phyloP scores from a whole-genome alignment of 2,329 filamentous ascomycete genomes.

The Harringtonia lauricola region DNA sequence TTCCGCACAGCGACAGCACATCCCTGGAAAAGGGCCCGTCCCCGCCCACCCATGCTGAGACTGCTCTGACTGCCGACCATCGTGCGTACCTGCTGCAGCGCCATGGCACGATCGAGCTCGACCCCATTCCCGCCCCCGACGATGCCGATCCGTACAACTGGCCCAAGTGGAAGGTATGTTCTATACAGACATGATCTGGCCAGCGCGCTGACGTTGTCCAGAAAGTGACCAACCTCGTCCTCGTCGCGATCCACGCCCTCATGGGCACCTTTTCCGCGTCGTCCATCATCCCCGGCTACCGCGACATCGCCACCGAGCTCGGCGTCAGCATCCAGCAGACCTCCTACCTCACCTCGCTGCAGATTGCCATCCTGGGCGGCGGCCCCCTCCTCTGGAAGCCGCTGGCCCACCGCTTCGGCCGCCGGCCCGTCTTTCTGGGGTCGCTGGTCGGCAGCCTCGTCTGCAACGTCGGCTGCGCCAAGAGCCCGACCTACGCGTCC shows the following conservation, averaged over 20 bases:
- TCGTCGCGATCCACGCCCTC: slow-evolving; percentile 45
- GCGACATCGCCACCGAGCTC: slow-evolving; percentile 39
- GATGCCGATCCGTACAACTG: slow-evolving; percentile 8
- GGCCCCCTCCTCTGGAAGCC: slow-evolving; percentile 47
- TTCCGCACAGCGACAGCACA: no score
- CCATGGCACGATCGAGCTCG: slow-evolving; percentile 6
- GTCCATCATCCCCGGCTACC: slow-evolving; percentile 42
- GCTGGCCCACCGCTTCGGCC: slow-evolving; percentile 39
- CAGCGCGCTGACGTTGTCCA: slow-evolving; percentile 11
- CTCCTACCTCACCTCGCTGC: slow-evolving; percentile 43
- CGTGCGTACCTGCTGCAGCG: slow-evolving; percentile 2
- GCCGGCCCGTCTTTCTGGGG: slow-evolving; percentile 41
- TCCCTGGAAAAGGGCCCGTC: no score
- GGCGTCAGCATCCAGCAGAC: slow-evolving; percentile 33
- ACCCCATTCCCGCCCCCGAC: slow-evolving; percentile 4
- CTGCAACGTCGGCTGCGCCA: slow-evolving; percentile 42
- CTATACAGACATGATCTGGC: no score
- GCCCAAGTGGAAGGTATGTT: slow-evolving; percentile 1
- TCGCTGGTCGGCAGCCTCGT: slow-evolving; percentile 33
- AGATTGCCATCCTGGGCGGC: slow-evolving; percentile 41
- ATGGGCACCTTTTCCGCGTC: slow-evolving; percentile 46
- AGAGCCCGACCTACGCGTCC: slow-evolving; percentile 33
- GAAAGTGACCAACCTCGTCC: slow-evolving; percentile 39
- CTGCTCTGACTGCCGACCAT: slow-evolving; percentile 6
- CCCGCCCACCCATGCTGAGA: no score